Conservation (phyloP, 352 stramenopile genomes). For the Phytopythium litorale region DNA sequence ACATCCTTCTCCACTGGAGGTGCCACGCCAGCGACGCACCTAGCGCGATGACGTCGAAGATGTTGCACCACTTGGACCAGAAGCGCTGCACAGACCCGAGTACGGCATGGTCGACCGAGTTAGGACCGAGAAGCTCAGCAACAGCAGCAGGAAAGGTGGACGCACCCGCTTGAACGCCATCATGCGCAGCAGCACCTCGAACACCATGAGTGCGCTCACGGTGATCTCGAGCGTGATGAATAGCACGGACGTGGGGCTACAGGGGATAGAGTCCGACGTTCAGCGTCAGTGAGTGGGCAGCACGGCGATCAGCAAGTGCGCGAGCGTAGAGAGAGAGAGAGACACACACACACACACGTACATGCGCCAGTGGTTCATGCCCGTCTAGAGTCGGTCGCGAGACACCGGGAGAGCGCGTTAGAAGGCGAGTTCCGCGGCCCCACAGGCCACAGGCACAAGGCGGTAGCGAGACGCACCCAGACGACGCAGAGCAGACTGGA, state of each 20-base stretch:
- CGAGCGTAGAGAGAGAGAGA: too few species aligned
- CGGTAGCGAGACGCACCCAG: constrained; percentile 40
- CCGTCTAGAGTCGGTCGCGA: constrained; percentile 33
- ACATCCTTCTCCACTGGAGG: not conserved
- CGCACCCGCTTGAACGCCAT: constrained; percentile 63
- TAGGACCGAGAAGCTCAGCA: not conserved
- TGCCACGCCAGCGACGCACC: constrained; percentile 19
- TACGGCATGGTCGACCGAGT: not conserved
- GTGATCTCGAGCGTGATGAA: constrained; percentile 83
- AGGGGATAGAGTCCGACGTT: not conserved
- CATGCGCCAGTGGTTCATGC: constrained; percentile 74
- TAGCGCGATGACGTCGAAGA: constrained; percentile 78
- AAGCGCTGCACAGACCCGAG: constrained; percentile 40
- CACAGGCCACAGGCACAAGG: not conserved
- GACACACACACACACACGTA: constrained; percentile 15
- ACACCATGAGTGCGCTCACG: constrained; percentile 68
- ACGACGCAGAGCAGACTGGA: constrained; percentile 68
- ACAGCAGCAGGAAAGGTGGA: not conserved
- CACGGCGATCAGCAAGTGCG: not conserved
- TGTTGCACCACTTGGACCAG: constrained; percentile 84
- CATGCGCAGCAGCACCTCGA: constrained; percentile 81
- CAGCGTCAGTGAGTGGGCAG: not conserved
- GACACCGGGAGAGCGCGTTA: not conserved
- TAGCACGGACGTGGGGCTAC: constrained; percentile 59
- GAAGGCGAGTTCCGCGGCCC: not conserved